Base-by-base conservation (phyloP, 2,329 filamentous ascomycete species). In the Aspergillus pseudoglaucus region DNA sequence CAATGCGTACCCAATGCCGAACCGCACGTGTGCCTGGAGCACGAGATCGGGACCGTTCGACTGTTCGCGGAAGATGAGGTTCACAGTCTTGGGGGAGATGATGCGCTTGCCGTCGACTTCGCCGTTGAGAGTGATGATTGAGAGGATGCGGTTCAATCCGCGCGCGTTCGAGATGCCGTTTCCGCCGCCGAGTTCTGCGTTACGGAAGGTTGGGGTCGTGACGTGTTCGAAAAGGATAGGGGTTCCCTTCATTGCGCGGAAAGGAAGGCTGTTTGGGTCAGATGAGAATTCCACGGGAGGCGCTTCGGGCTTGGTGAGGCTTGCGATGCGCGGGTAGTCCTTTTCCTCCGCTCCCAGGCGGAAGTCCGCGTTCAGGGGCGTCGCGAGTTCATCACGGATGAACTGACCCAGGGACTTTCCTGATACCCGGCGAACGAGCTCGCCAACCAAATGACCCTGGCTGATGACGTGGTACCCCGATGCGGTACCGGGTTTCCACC, bases 131-230 rank as follows among this genome's bases (percentile, higher is more conserved):
- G 70, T 56, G 15, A 75, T 57, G 4, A 65, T 47, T 4, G 70
- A 71, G 6, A 75, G 59, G 17, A 79, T 71, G 1, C 62, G 62
- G 5, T 65, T 69, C 20, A 79, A 43, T 0, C 63, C 65, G 3
- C 68, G 62, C 9, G 75, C 72, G 51, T 78, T 79, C 1, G 59
- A 54, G 45, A 75, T 70, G 1, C 75, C 76, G 49, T 75, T 76
- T 1, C 59, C 53, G 0, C 69, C 68, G 0, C 73, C 73, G 4
- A 76, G 54, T 43, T 74, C 72, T 2, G 67, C 61, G 0, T 53
- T 53, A 18, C 72, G 64, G 62, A 74, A 76, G 0, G 27, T 56
- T 0, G 63, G 55, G 0, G 61, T 65, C 17, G 53, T 58, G 1
- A 60, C 50, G 4, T 54, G 33, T 1, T 54, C 50, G 0, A 63